Percentiles rank a stretch among this genome's conserved stretches.
phyloP scores from a whole-genome alignment of 805 yeast species.

The Suhomyces sp. region DNA sequence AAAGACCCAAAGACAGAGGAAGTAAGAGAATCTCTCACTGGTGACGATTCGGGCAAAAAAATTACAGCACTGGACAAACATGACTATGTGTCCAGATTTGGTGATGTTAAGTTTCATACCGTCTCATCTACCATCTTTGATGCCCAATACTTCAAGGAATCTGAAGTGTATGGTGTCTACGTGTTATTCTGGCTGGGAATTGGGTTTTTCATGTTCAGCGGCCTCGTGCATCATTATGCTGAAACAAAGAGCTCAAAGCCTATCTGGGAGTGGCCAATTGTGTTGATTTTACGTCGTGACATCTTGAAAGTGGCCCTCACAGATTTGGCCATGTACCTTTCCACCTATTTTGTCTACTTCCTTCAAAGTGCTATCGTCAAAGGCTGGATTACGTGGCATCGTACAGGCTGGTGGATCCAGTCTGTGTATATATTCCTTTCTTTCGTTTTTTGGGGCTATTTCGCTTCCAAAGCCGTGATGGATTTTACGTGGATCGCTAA shows the following conservation, averaged over 20 bases:
- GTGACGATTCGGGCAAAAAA: too few relatives aligned
- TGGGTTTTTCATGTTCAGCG: constrained; percentile 53
- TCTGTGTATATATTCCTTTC: constrained; percentile 46
- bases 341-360: constrained; percentile 58
- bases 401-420: constrained; percentile 63
- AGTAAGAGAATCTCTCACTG: too few relatives aligned
- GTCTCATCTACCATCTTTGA: constrained; percentile 53
- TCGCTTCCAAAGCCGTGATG: constrained; percentile 48
- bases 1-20: neutral
- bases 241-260: constrained; percentile 45
- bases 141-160: constrained; percentile 39
- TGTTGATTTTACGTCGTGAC: constrained; percentile 58
- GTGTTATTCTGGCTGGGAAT: constrained; percentile 75
- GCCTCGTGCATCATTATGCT: constrained; percentile 52
- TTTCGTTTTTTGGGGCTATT: constrained; percentile 51
- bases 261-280: constrained; percentile 52
- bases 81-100: constrained; percentile 51
- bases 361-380: constrained; percentile 56
- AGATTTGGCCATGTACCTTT: constrained; percentile 72
- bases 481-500: constrained; percentile 87
- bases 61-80: too few relatives aligned
- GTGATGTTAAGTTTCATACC: constrained; percentile 49
- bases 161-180: constrained; percentile 75
- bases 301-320: constrained; percentile 66
- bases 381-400: constrained; percentile 56